A percentile compares a stretch with the other conserved stretches of the same genome.
Conservation (phyloP, 129 eudicot species). For the Centaurea solstitialis region DNA sequence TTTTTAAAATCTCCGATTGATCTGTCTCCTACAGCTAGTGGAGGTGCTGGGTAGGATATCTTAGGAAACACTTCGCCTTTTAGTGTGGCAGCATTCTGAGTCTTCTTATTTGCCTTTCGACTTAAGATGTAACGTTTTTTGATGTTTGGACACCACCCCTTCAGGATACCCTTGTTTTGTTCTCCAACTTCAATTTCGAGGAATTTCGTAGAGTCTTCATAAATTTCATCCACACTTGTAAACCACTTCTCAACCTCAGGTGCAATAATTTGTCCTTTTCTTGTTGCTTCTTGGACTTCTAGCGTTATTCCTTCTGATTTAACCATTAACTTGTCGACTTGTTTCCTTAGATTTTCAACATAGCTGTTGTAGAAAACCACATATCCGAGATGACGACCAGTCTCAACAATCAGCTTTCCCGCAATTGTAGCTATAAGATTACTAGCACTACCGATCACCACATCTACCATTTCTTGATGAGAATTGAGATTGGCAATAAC, state of each 20-base stretch:
- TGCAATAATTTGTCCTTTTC: slow-evolving; percentile 36
- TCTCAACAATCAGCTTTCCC: slow-evolving; percentile 13
- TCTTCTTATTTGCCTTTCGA: slow-evolving; percentile 33
- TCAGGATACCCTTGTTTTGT: slow-evolving; percentile 12
- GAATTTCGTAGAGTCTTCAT: slow-evolving; percentile 7
- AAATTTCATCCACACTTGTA: slow-evolving; percentile 3
- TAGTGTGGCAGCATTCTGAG: not conserved
- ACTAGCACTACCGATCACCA: slow-evolving; percentile 13
- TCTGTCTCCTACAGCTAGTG: slow-evolving; percentile 27
- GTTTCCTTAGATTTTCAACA: slow-evolving; percentile 20
- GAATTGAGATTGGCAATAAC: not conserved
- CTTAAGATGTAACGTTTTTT: slow-evolving; percentile 35
- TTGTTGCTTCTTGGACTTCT: slow-evolving; percentile 26
- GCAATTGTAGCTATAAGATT: slow-evolving; percentile 36
- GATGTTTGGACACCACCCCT: slow-evolving; percentile 25
- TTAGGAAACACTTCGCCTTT: not conserved
- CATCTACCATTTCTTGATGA: slow-evolving; percentile 18
- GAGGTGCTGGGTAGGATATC: slow-evolving; percentile 27
- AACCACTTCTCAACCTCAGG: slow-evolving; percentile 28
- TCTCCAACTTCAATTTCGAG: slow-evolving; percentile 14
- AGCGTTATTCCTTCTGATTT: slow-evolving; percentile 14
- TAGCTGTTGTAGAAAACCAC: slow-evolving; percentile 17
- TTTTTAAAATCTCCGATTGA: slow-evolving; percentile 19
- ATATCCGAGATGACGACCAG: slow-evolving; percentile 35
- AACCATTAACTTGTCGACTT: slow-evolving; percentile 18